Base-by-base conservation (phyloP, 192 early-diverging fungal genomes). In the Podila horticola region DNA sequence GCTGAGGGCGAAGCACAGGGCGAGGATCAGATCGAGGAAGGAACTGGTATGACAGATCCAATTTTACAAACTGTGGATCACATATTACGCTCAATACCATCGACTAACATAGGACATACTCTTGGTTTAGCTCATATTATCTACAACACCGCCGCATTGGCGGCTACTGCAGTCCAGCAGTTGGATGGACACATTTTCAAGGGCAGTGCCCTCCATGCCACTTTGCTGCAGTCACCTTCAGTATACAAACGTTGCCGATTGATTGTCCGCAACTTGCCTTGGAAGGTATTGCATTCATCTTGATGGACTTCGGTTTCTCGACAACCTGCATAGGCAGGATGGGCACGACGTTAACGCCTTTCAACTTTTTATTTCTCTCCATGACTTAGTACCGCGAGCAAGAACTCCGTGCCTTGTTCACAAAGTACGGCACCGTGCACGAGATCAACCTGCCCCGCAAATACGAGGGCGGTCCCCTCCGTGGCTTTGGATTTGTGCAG, bases 401-500 rank as follows among this genome's bases (percentile, higher is more conserved):
- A 26, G 90, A 96, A 55, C 84, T 97, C 12, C 82, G 87, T 57
- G 86, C 84, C 31, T 71, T 90, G 4, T 95, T 97, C 82, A 83
- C 83, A 29, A 81, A 87, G 8, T 86, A 86, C 70, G 95, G 95
- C 22, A 91, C 84, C 11, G 89, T 97, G 10, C 86, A 88, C 26
- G 88, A 92, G 20, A 85, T 94, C 41, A 88, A 88, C 36, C 75
- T 97, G 58, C 95, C 96, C 3, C 88, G 89, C 71, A 94, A 93
- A 67, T 90, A 81, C 34, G 88, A 84, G 4, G 90, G 91, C 45
- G 94, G 95, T 31, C 94, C 93, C 33, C 75, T 94, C 22, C 85
- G 89, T 36, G 97, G 97, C 5, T 97, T 97, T 89, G 97, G 91
- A 19, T 98, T 98, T 84, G 90, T 98, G 38, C 94, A 97, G 73